Conservation (phyloP, 2,329 filamentous ascomycete species). For the Diaporthe ilicicola region DNA sequence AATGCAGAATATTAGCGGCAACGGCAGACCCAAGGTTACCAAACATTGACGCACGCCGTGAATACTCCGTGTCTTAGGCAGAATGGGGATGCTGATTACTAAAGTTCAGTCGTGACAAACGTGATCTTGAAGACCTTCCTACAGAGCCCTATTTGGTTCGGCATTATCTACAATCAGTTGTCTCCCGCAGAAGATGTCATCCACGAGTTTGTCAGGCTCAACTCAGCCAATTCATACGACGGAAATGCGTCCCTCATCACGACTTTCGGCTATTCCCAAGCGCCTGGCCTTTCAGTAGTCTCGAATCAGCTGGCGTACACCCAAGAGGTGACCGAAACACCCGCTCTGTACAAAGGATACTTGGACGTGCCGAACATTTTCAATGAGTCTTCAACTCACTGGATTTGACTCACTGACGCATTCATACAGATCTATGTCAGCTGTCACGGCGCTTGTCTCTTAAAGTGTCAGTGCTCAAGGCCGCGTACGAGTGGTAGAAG, state of each 20-base stretch:
- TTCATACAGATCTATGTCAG: too few relatives aligned
- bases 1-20: too few relatives aligned
- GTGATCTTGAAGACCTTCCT: conserved; percentile 31
- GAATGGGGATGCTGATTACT: too few relatives aligned
- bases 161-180: neutral
- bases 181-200: neutral
- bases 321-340: neutral
- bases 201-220: neutral
- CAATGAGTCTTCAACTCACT: too few relatives aligned
- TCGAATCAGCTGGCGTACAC: conserved; percentile 23
- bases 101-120: conserved; percentile 35
- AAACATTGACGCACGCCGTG: too few relatives aligned
- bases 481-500: conserved; percentile 12
- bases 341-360: neutral
- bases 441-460: too few relatives aligned
- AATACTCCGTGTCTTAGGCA: too few relatives aligned
- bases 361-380: neutral
- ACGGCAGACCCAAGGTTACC: too few relatives aligned
- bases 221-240: neutral
- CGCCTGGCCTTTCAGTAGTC: neutral
- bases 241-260: conserved; percentile 6
- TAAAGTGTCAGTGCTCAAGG: conserved; percentile 6
- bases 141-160: conserved; percentile 17
- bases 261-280: neutral
- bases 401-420: too few relatives aligned